Evolutionary conservation across 805 yeast species (phyloP), one percentile per base, ranked within the genome.

Genomic region (Yamadazyma philogaea): DNA sequence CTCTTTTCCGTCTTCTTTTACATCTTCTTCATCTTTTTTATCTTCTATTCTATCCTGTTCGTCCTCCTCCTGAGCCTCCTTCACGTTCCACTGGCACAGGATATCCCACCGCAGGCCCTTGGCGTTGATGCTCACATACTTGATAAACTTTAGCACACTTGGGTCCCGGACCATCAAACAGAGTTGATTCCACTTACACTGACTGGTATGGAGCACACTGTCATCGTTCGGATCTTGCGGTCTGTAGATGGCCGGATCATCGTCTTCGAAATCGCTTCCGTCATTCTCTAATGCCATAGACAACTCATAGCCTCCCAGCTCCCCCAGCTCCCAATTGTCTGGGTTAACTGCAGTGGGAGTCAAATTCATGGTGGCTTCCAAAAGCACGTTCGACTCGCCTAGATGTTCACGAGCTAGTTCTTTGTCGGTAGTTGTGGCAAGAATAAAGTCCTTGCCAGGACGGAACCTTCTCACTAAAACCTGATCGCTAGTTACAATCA

Each of bases 21-120:
- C 71, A 2, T 66, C 76, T 0, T 65, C 75, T 2, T 65, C 72
- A n/a, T n/a, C n/a, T n/a, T 8, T 24, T 24, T 24, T 24, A 12
- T 28, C 33, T 14, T 37, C 42, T 22, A 41, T 43, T 21, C 27
- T 26, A 19, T 21, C 36, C 3, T 28, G 31, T 3, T 5, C 63
- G 80, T 20, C 21, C 14, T 33, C 24, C 8, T 18, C 20, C 35
- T 5, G 4, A 4, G 57, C 70, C 20, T 68, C 69, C 47, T 71
- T 76, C 21, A 87, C 83, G 51, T 79, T 81, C 93, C 96, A 91
- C 54, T 83, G 84, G 43, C 84, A 79, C 26, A 74, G 72, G 31
- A 93, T 69, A 58, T 93, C 99, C 96, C 96, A 93, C 58, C 99
- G 74, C 31, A 93, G 82, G 1, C 97, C 96, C 46, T 81, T 81